Evolutionary conservation across 140 eudicot species (phyloP), one percentile per base, ranked within the genome.

Genomic region (Cichorium intybus): DNA sequence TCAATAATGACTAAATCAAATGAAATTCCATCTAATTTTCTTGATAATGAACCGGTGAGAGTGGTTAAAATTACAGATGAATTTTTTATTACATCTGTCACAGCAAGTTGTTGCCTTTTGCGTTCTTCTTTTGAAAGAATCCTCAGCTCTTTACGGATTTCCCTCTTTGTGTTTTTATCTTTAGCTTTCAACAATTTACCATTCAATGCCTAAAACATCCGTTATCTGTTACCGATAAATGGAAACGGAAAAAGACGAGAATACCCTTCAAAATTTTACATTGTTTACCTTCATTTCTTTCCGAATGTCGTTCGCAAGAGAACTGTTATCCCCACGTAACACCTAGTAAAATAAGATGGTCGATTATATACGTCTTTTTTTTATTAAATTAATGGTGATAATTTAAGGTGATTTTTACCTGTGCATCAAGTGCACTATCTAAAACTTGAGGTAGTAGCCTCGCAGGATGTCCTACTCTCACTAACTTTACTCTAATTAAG

Each of bases 381-480:
- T 43, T 43, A 43, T 15, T 15, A 43, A 43, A 43, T 43, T 14
- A 43, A 41, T 14, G 18, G 18, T 14, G 18, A 14, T 41, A 14
- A 1, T 11, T 11, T 11, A 39, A 1, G 16, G 7, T 18, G n/a
- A 20, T 51, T 17, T 29, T 26, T 72, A 90, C 97, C 87, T 85
- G 99, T 69, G 99, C 89, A 77, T 93, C 99, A 41, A 93, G 84
- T 62, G 99, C 95, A 76, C 95, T 88, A 1, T 93, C 97, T 76
- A 93, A 71, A 46, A 93, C 83, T 88, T 93, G 99, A 54, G 99
- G 99, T 64, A 93, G 86, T 52, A 93, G 69, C 63, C 99, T 95
- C 63, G 99, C 97, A 72, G 99, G 99, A 88, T 93, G 99, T 23
- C 99, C 99, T 77, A 93, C 75, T 84, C 99, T 88, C 74, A 93